Evolutionary conservation across 257 asterid species (phyloP).

Genomic region (Plantago ovata): DNA sequence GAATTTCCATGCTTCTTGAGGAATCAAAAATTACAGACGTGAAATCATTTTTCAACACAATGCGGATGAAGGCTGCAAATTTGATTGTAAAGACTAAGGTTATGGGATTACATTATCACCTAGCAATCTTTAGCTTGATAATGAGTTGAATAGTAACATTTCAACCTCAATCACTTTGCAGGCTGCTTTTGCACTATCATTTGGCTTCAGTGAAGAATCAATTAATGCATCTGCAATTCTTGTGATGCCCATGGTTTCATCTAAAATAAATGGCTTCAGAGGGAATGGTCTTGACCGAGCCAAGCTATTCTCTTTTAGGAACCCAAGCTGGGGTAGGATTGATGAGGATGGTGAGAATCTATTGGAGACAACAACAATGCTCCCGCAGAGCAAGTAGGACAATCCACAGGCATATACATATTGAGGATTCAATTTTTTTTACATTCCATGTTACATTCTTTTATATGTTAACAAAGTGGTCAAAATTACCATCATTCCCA

Average conservation of each 20-base stretch:
- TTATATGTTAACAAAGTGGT: conserved; percentile 6
- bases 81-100: conserved; percentile 74
- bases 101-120: conserved; percentile 18
- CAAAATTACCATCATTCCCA: not conserved
- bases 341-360: conserved; percentile 55
- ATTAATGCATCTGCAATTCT: conserved; percentile 77
- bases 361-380: conserved; percentile 49
- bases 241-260: conserved; percentile 96
- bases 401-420: not conserved
- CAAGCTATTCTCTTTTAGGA: conserved; percentile 50
- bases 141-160: conserved; percentile 10
- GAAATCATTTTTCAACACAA: conserved; percentile 46
- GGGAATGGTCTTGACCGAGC: conserved; percentile 49
- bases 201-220: conserved; percentile 79
- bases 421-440: not conserved
- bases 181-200: conserved; percentile 74
- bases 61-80: conserved; percentile 48
- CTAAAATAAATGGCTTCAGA: conserved; percentile 85
- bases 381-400: conserved; percentile 41
- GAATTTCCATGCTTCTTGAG: conserved; percentile 45
- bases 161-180: conserved; percentile 30
- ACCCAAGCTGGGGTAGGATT: conserved; percentile 65
- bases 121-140: conserved; percentile 8
- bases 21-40: conserved; percentile 66
- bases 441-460: conserved; percentile 2